Evolutionary conservation across 345 rosid genomes (phyloP), one percentile per base, ranked within the genome.

Genomic region (Pugionium dolabratum): DNA sequence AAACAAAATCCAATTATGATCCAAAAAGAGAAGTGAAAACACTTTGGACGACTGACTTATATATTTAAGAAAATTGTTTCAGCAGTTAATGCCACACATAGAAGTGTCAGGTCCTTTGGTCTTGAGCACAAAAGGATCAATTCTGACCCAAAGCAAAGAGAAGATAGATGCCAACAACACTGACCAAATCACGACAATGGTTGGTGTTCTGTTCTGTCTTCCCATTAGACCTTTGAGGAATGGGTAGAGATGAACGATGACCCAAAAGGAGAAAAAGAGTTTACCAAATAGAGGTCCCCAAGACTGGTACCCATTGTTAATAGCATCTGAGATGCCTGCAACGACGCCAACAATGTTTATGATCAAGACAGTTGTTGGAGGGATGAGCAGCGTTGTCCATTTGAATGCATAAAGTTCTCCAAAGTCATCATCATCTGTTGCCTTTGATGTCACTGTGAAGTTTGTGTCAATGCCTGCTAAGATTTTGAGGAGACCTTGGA

Each of bases 151-250:
- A 62, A 90, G 86, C 88, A 94, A 78, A 66, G 97, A 94, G 84
- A 94, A 90, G 80, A 90, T 88, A 18, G 97, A 94, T 11, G 97
- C 96, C 78, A 94, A 66, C 32, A 94, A 89, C 37, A 94, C 76
- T 4, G 96, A 94, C 99, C 99, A 94, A 49, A 94, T 90, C 49
- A 94, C 96, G 54, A 90, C 96, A 66, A 94, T 94, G 37, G 97
- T 94, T 2, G 96, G 99, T 26, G 97, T 90, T 71, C 99, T 74
- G 83, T 94, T 90, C 76, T 94, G 97, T 62, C 85, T 78, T 46
- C 96, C 99, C 99, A 90, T 94, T 35, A 94, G 80, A 78, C 97
- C 97, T 81, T 94, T 90, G 37, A 90, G 95, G 97, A 94, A 94
- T 7, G 96, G 96, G 73, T 94, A 94, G 75, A 94, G 93, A 83